Evolutionary conservation across 1,284 basidiomycete species (phyloP), one percentile per base, ranked within the genome.

Genomic region (Ceratobasidium sp.): DNA sequence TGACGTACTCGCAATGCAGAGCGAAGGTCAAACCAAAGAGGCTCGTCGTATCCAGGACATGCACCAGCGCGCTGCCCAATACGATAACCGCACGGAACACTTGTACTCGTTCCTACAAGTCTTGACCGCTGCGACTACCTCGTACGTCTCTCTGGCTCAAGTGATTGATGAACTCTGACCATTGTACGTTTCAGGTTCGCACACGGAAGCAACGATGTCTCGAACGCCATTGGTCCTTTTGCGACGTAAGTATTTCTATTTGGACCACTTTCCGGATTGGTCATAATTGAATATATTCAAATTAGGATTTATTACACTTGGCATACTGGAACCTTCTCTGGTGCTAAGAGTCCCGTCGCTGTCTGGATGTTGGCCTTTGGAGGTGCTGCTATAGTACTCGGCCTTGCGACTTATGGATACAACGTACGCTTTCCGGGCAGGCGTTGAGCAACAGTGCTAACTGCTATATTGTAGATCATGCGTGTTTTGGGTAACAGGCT

Each of bases 31-130:
- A 56, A 83, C 82, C 66, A 84, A 82, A 39, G 82, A 85, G 49
- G 80, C 78, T 20, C 77, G 79, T 0, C 81, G 84, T 39, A 84
- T 86, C 81, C 80, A 81, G 39, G 79, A 79, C 37, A 84, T 87
- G 77, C 84, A 86, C 81, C 79, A 81, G 28, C 80, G 81, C 33
- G 83, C 85, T 63, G 81, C 80, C 65, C 85, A 85, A 77, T 87
- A 86, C 82, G 82, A 82, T 77, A 87, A 87, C 81, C 85, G 80
- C n/a, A 84, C 84, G 67, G 86, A 87, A 80, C 85, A 87, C 80
- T 78, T 84, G 39, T 87, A 83, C 83, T 86, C 85, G 26, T 87
- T 86, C 82, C 82, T 87, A 60, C 86, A 87, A 78, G 85, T 87
- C 73, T 76, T 87, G 74, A 87, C 86, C 17, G 86, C 86, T n/a